Conservation (phyloP, 768 basidiomycete species). For the Phylloporus scabripes region DNA sequence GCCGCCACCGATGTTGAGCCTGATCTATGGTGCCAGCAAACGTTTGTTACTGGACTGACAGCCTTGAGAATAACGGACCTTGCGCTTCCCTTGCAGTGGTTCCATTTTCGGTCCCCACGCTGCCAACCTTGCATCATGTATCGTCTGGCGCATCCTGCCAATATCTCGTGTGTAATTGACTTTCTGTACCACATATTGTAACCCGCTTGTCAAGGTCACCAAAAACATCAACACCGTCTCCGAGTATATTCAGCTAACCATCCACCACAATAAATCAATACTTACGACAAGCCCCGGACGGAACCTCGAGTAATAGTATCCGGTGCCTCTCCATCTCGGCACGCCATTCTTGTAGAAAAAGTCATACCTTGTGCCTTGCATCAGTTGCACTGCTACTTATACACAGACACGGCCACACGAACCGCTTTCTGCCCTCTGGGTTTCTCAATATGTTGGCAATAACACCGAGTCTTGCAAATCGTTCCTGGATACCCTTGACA, state of each 20-base stretch:
- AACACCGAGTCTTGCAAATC: constrained; percentile 89
- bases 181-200: constrained; percentile 78
- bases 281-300: constrained; percentile 83
- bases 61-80: constrained; percentile 40
- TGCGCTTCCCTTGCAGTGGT: constrained; percentile 58
- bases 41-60: constrained; percentile 2
- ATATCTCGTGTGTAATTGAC: constrained; percentile 75
- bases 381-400: not conserved
- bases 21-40: constrained; percentile 46
- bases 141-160: constrained; percentile 57
- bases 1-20: constrained; percentile 58
- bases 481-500: constrained; percentile 75
- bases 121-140: constrained; percentile 55
- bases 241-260: constrained; percentile 2
- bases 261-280: constrained; percentile 4
- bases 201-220: constrained; percentile 61
- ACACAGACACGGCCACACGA: constrained; percentile 24
- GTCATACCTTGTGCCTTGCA: constrained; percentile 55
- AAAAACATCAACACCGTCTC: constrained; percentile 79
- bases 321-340: constrained; percentile 92
- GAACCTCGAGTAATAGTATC: constrained; percentile 95
- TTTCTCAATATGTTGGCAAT: constrained; percentile 78
- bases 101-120: constrained; percentile 82
- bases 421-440: constrained; percentile 71
- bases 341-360: constrained; percentile 98